phyloP scores from a whole-genome alignment of 2,329 filamentous ascomycete genomes.

The Clonostachys chloroleuca region DNA sequence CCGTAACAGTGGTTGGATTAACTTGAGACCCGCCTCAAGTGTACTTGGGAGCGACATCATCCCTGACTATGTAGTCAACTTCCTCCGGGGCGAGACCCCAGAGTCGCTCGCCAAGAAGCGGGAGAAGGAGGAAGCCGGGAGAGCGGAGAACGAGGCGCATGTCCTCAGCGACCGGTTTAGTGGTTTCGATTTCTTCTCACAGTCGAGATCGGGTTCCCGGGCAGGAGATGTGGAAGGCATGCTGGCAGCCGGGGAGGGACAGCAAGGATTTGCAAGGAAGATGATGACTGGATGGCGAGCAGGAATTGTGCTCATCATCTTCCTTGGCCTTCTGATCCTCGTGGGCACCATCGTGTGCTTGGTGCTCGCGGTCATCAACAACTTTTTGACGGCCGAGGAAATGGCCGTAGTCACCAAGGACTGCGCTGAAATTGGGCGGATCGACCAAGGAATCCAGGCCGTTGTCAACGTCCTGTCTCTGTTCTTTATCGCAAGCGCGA shows the following conservation, averaged over 20 bases:
- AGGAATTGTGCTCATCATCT: slow-evolving; percentile 36
- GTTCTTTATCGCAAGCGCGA: slow-evolving; percentile 40
- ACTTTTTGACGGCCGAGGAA: slow-evolving; percentile 17
- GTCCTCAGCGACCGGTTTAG: neutral
- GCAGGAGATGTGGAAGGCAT: slow-evolving; percentile 1
- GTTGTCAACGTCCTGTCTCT: slow-evolving; percentile 37
- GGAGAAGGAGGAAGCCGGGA: slow-evolving; percentile 15
- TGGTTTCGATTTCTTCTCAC: slow-evolving; percentile 1
- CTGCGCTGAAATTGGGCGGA: slow-evolving; percentile 24
- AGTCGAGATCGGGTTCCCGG: slow-evolving; percentile 1
- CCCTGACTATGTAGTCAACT: slow-evolving; percentile 52
- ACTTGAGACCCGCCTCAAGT: slow-evolving; percentile 18
- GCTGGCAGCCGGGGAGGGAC: slow-evolving; percentile 5
- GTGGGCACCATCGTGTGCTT: slow-evolving; percentile 31
- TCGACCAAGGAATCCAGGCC: slow-evolving; percentile 36
- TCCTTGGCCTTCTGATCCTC: slow-evolving; percentile 30
- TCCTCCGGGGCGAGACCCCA: slow-evolving; percentile 49
- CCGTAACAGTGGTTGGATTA: slow-evolving; percentile 10
- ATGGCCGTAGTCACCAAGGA: slow-evolving; percentile 33
- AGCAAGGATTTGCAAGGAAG: slow-evolving; percentile 12
- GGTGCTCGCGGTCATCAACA: slow-evolving; percentile 24
- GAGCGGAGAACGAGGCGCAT: slow-evolving; percentile 13
- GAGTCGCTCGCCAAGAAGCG: slow-evolving; percentile 43
- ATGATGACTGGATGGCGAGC: slow-evolving; percentile 39
- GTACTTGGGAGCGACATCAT: slow-evolving; percentile 38